Base-by-base conservation (phyloP, 495 filamentous ascomycete genomes). In the Apiosordaria backusii region DNA sequence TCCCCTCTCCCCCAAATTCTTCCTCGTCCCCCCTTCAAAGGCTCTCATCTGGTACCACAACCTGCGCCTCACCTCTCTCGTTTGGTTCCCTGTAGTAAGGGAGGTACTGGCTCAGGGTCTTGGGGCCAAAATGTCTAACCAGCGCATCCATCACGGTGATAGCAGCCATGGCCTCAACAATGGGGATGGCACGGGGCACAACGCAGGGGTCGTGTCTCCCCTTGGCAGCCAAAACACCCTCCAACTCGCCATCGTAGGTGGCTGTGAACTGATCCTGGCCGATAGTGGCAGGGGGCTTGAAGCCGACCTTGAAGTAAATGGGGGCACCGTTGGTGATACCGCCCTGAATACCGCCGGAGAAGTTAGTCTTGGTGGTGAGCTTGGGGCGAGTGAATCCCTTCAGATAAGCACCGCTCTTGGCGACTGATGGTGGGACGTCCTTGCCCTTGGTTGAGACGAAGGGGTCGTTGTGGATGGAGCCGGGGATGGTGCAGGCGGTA, bases 271-370 rank as follows among this genome's bases (percentile, higher is more conserved):
- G 95, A 24, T 91, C 91, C 80, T 94, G 91, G 40, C 92, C 92
- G 74, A 99, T 99, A 9, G 95, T 99, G 9, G 95, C 95, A 7
- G 95, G 87, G 1, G 94, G 90, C 81, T 99, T 99, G 87, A 99
- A 99, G 16, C 85, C 95, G 25, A 97, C 87, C 57, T 89, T 88
- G 86, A 99, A 98, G 84, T 94, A 98, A 79, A 99, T 92, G 27
- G 87, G 89, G 22, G 92, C 91, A 60, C 96, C 95, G 77, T 99
- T 99, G 61, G 90, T 90, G 76, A 99, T 99, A 65, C 95, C 95
- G 52, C 95, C 95, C 80, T 99, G 95, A 70, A 99, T 91, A 70
- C 95, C 95, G 23, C 95, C 96, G 2, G 90, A 95, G 83, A 96
- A 95, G 82, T 99, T 99, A 40, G 96, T 97, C 78, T 89, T 90